Percentiles rank a stretch among this genome's conserved stretches.
phyloP scores from a whole-genome alignment of 306 rosid species.

The Vachellia collinsii region DNA sequence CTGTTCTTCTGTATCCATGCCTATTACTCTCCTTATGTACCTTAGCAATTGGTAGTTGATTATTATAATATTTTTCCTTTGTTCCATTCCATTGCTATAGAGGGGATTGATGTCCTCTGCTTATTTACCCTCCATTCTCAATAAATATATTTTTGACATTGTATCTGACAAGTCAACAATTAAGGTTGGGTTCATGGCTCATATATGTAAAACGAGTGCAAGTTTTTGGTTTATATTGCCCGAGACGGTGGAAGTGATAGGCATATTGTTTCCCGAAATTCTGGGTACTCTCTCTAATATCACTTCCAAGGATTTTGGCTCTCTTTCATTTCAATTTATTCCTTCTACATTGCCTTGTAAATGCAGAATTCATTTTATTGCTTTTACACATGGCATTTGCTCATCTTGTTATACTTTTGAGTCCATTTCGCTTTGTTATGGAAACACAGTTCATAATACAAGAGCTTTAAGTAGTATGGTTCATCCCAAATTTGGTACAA shows the following conservation, averaged over 20 bases:
- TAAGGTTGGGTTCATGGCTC: background rate
- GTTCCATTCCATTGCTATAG: background rate
- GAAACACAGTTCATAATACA: background rate
- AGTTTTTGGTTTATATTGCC: background rate
- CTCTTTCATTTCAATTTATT: background rate
- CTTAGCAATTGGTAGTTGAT: background rate
- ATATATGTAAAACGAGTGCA: background rate
- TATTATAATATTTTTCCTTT: background rate
- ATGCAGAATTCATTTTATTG: background rate
- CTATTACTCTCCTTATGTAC: background rate
- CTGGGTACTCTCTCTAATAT: background rate
- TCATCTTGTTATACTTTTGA: background rate
- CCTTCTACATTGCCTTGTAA: background rate
- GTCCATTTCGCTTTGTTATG: background rate
- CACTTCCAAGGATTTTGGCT: background rate
- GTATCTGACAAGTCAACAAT: background rate
- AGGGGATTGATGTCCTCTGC: background rate
- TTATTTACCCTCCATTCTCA: background rate
- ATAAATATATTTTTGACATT: background rate
- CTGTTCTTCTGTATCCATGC: background rate
- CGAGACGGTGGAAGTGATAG: background rate
- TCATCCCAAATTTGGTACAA: no score
- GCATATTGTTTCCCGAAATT: background rate
- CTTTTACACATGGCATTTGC: background rate
- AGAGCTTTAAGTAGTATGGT: no score